Evolutionary conservation across 306 rosid species (phyloP).

Genomic region (Boehmeria nivea): DNA sequence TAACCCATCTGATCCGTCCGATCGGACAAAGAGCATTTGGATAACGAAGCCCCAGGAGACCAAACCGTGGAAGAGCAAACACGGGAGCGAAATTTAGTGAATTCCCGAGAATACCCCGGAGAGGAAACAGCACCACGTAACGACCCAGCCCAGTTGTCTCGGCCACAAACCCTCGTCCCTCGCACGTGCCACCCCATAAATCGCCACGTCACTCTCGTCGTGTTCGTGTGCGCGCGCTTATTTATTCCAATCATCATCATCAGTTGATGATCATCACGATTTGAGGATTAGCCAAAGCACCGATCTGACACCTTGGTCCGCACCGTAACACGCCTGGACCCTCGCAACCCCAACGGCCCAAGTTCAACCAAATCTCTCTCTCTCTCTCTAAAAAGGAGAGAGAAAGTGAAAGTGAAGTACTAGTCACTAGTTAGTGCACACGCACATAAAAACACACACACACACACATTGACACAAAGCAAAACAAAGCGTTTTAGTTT

Average conservation of each 20-base stretch:
- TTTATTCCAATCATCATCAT: conserved; percentile 2
- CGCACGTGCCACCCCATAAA: conserved; percentile 52
- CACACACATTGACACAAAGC: no score
- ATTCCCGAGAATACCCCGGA: conserved; percentile 10
- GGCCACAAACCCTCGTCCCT: conserved; percentile 16
- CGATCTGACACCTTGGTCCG: conserved; percentile 14
- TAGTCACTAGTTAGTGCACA: not conserved
- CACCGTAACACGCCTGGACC: not conserved
- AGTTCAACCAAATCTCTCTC: not conserved
- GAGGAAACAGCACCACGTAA: not conserved
- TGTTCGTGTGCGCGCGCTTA: not conserved
- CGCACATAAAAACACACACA: not conserved
- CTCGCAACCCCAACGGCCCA: not conserved
- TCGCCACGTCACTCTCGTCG: conserved; percentile 45
- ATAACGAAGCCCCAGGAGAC: not conserved
- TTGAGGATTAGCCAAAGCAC: no score
- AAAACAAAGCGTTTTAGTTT: not conserved
- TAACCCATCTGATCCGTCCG: no score
- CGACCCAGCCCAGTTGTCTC: conserved; percentile 31
- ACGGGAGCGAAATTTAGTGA: not conserved
- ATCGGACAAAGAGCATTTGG: no score
- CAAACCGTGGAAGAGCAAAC: not conserved
- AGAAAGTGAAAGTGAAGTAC: not conserved
- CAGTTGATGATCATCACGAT: not conserved
- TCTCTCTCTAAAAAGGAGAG: not conserved